phyloP scores from a whole-genome alignment of 257 asterid genomes.

The Salvia splendens region DNA sequence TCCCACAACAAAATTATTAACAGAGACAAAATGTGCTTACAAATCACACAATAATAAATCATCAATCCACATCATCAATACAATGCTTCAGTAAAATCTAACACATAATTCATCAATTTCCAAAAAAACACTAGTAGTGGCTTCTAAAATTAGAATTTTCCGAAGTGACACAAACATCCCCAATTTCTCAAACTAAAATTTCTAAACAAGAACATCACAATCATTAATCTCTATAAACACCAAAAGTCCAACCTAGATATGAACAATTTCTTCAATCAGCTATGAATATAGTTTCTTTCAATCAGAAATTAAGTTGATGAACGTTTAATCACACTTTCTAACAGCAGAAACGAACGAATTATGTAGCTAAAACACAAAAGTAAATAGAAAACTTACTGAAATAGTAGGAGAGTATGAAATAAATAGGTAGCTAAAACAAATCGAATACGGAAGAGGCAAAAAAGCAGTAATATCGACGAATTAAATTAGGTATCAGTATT shows the following conservation, averaged over 20 bases:
- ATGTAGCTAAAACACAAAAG: background rate
- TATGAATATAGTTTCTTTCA: background rate
- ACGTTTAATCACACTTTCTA: conserved; percentile 1
- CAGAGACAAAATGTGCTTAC: background rate
- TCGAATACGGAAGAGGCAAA: conserved; percentile 10
- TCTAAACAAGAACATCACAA: background rate
- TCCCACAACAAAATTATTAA: conserved; percentile 9
- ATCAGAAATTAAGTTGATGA: background rate
- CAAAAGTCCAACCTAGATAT: conserved; percentile 1
- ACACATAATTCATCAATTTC: conserved; percentile 8
- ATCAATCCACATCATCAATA: conserved; percentile 5
- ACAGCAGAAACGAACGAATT: background rate
- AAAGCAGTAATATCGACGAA: conserved; percentile 32
- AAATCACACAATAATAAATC: background rate
- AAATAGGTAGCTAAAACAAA: conserved; percentile 14
- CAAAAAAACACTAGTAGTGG: background rate
- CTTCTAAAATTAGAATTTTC: background rate
- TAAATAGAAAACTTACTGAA: conserved; percentile 39
- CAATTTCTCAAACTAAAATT: conserved; percentile 7
- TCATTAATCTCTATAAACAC: background rate
- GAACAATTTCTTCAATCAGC: conserved; percentile 6
- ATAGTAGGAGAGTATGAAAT: conserved; percentile 23
- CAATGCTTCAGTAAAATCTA: conserved; percentile 12
- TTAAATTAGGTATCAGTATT: conserved; percentile 17
- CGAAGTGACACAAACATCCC: background rate